These are phyloP conservation scores for Saxophila tyrrhenica DNA, from an alignment of 495 filamentous ascomycete species.

Conservation along the genomic window DNA sequence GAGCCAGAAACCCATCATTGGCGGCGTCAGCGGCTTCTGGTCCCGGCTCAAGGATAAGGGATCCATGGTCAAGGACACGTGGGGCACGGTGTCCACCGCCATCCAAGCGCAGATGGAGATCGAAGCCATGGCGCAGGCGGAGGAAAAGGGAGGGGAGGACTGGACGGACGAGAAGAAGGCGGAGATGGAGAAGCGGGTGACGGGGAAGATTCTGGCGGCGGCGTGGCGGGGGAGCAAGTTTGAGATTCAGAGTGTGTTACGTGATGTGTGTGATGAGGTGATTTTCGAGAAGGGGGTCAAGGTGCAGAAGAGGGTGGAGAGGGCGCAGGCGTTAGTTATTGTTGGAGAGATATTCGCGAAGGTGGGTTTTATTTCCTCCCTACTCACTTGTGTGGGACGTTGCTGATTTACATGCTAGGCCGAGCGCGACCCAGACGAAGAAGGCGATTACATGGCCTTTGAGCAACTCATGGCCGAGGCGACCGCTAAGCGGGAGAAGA, in stretches of 20 bases:
- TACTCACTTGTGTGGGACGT: not conserved
- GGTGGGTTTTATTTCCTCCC: constrained; percentile 40
- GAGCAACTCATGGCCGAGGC: constrained; percentile 97
- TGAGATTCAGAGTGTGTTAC: constrained; percentile 91
- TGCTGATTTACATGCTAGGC: constrained; percentile 44
- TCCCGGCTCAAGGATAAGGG: constrained; percentile 93
- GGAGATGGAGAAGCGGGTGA: constrained; percentile 92
- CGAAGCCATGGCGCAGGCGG: constrained; percentile 96
- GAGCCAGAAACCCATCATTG: constrained; percentile 76
- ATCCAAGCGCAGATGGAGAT: constrained; percentile 97
- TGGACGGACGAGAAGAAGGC: constrained; percentile 97
- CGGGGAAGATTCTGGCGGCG: constrained; percentile 95
- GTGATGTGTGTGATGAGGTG: constrained; percentile 62
- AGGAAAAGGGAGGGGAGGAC: constrained; percentile 90
- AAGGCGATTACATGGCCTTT: constrained; percentile 97
- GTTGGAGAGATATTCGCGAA: constrained; percentile 79
- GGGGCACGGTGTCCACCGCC: constrained; percentile 93
- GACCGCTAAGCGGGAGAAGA: constrained; percentile 74
- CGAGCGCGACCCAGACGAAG: constrained; percentile 82
- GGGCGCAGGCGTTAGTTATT: constrained; percentile 78
- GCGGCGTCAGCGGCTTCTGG: constrained; percentile 86
- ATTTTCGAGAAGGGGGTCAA: constrained; percentile 71
- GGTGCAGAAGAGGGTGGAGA: constrained; percentile 74
- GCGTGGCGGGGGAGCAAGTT: constrained; percentile 96
- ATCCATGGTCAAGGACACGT: constrained; percentile 90